phyloP scores from a whole-genome alignment of 2,329 filamentous ascomycete species.

The Aspergillus neoniger region DNA sequence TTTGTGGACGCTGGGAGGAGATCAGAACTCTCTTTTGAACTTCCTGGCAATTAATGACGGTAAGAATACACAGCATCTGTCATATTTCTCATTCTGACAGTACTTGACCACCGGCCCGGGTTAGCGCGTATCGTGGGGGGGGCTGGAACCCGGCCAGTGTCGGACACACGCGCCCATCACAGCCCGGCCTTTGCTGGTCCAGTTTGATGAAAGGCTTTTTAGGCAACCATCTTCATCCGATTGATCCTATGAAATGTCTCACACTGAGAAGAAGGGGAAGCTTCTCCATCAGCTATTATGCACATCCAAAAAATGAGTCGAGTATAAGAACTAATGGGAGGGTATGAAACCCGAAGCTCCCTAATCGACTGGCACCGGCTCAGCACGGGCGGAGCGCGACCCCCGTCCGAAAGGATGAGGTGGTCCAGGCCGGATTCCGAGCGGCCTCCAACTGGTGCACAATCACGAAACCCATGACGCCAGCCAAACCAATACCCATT shows the following conservation, averaged over 20 bases:
- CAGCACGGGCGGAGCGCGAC: constrained; percentile 1
- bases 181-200: no score
- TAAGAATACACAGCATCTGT: constrained; percentile 1
- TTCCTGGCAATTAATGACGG: background rate
- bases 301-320: background rate
- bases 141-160: constrained; percentile 1
- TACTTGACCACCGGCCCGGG: constrained; percentile 9
- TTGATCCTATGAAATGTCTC: background rate
- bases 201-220: background rate
- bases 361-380: background rate
- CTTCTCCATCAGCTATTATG: background rate
- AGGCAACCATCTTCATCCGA: background rate
- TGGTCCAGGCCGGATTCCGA: background rate
- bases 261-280: background rate
- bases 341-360: background rate
- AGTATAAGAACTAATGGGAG: background rate
- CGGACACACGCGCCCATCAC: background rate
- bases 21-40: background rate
- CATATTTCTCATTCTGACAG: background rate
- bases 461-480: background rate
- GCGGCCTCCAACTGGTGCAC: background rate
- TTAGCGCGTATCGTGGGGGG: background rate
- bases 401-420: constrained; percentile 2
- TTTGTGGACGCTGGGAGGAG: background rate
- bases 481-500: background rate